Base-by-base conservation (phyloP, 2,329 filamentous ascomycete species). In the Coniochaeta hoffmannii region DNA sequence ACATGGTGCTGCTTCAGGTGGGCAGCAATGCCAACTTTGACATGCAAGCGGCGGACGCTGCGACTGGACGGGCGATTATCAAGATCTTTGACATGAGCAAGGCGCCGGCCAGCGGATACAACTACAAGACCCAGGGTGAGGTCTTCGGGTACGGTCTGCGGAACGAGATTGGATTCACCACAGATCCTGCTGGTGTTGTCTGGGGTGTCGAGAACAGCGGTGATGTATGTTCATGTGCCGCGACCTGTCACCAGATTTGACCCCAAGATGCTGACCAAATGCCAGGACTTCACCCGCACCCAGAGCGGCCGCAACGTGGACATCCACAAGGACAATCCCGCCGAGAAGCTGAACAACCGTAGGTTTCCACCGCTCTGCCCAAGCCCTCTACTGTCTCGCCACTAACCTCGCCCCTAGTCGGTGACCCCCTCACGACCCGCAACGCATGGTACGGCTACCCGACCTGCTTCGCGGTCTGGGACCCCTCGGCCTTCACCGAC, bases 271-370 rank as follows among this genome's bases (percentile, higher is more conserved):
- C 50, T 35, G 22, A 44, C 24, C 24, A 19, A 8, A n/a, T 3
- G 12, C 3, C 24, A 61, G 60, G 68, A 84, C 50, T 72, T 85
- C 53, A 66, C 69, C 17, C 72, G 67, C n/a, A 64, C 61, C 5
- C 57, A 79, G 30, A 69, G 74, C 53, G 75, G 75, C 44, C 60
- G 71, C 22, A 58, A 57, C 5, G 61, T 60, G 17, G 77, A 81
- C 54, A 76, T 84, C 53, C 78, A 82, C 59, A 69, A 76, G 53
- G 73, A 84, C 64, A 86, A 86, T 60, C 83, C 83, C 0, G 81
- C 77, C 5, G 83, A 86, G 62, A 80, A 86, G 66, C 65, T 87
- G 60, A 86, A 87, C 66, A 85, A 79, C 67, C 74, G 81, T 62
- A 55, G 34, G 58, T 53, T 9, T 41, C 24, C 14, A 7, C 10